Base-by-base conservation (phyloP, 2,329 filamentous ascomycete species). In the Pseudogymnoascus sp. region DNA sequence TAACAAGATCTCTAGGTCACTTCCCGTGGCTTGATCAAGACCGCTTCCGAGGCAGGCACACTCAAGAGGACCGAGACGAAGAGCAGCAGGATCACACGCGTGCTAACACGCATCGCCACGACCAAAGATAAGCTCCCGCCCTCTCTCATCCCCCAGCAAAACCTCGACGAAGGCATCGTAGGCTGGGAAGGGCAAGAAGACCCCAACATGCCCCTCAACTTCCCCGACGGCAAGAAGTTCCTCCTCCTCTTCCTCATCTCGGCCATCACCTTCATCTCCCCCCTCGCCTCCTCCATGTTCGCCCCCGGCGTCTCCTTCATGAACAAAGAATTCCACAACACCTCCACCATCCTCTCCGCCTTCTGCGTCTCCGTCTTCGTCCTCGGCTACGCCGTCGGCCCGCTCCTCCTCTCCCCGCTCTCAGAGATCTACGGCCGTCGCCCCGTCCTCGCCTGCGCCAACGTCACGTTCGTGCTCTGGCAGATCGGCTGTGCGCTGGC, bases 351-450 rank as follows among this genome's bases (percentile, higher is more conserved):
- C 34, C 64, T 71, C 34, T 67, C 64, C 23, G 63, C 68, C 16
- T 64, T 72, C 14, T 61, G 63, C 21, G 69, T 72, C 18, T 67
- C 64, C 59, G 85, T 88, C 64, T 88, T 85, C 70, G 73, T 87
- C 1, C 73, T 87, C 0, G 83, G 83, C 1, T 86, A 85, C 66
- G 79, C 78, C 16, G 73, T 86, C 21, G 84, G 84, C 0, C 84
- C 84, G 0, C 73, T 86, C 5, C 75, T 85, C 59, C 71, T 86
- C 2, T 81, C 83, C 1, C 84, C 84, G 0, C 69, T 86, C 51
- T 84, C 80, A 1, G 87, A 90, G 71, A 81, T 89, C 63, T 88
- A 87, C 69, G 86, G 87, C 1, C 79, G 87, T 2, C 73, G 83
- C 3, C 73, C 79, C 1, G 72, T 89, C 36, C 79, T 88, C 65